Conservation (phyloP, 106 monocot species). For the Dendrobium nobile region DNA sequence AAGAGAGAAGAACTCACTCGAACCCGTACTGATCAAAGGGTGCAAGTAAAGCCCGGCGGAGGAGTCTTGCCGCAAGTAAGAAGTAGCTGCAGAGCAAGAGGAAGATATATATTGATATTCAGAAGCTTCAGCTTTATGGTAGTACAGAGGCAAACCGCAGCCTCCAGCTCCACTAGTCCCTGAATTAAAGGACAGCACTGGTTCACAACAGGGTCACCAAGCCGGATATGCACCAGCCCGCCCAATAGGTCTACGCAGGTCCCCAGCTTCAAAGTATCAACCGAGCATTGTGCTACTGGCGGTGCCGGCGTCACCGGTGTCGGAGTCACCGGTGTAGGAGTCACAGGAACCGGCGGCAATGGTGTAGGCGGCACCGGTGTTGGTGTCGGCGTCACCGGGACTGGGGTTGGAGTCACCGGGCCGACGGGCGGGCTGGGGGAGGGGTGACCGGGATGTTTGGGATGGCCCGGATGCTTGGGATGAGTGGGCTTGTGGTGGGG, state of each 20-base stretch:
- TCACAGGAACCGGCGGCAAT: background rate
- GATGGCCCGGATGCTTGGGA: conserved; percentile 3
- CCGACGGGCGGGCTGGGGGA: background rate
- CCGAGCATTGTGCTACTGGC: conserved; percentile 27
- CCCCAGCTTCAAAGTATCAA: conserved; percentile 51
- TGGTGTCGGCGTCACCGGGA: conserved; percentile 4
- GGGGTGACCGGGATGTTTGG: conserved; percentile 13
- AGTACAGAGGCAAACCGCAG: conserved; percentile 66
- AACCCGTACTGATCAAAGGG: conserved; percentile 11
- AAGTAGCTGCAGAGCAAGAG: conserved; percentile 56
- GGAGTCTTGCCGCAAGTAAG: conserved; percentile 56
- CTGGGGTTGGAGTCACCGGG: background rate
- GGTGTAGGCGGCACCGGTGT: conserved; percentile 1
- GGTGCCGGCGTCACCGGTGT: conserved; percentile 6
- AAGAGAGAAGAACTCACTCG: background rate
- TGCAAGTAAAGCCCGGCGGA: conserved; percentile 61
- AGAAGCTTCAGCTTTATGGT: conserved; percentile 61
- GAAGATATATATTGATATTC: conserved; percentile 50
- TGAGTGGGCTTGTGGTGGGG: background rate
- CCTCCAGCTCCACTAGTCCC: conserved; percentile 59
- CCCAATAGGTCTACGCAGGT: conserved; percentile 71
- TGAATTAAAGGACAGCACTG: conserved; percentile 54
- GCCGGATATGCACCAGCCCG: conserved; percentile 45
- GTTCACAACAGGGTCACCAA: conserved; percentile 50
- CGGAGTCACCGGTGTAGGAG: background rate